Conservation (phyloP, 2,329 filamentous ascomycete species). For the Xylaria sp. region DNA sequence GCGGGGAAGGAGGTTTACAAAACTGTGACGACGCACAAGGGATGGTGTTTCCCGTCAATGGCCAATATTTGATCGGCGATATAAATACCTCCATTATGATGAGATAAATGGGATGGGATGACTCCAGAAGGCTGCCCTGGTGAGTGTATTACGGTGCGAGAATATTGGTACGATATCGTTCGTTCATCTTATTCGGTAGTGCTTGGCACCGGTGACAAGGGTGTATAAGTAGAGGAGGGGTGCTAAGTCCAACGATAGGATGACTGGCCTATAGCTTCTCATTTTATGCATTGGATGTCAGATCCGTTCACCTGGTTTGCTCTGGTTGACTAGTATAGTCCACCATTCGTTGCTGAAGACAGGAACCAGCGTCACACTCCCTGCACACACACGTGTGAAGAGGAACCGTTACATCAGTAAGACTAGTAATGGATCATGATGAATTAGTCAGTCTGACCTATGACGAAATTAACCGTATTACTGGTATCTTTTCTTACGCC, state of each 20-base stretch:
- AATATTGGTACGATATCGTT: conserved; percentile 31
- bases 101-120: conserved; percentile 1
- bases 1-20: conserved; percentile 38
- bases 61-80: conserved; percentile 39
- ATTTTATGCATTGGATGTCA: conserved; percentile 31
- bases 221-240: conserved; percentile 27
- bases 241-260: conserved; percentile 21
- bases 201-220: conserved; percentile 41
- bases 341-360: conserved; percentile 17
- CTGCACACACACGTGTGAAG: conserved; percentile 29
- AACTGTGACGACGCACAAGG: conserved; percentile 23
- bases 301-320: conserved; percentile 43
- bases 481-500: conserved; percentile 33
- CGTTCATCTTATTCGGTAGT: conserved; percentile 12
- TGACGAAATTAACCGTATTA: conserved; percentile 11
- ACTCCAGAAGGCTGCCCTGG: conserved; percentile 5
- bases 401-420: conserved; percentile 25
- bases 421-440: conserved; percentile 14
- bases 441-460: conserved; percentile 24
- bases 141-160: background rate
- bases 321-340: conserved; percentile 8
- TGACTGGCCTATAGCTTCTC: conserved; percentile 17
- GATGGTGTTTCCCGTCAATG: conserved; percentile 12
- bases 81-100: conserved; percentile 34
- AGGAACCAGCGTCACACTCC: conserved; percentile 20